Evolutionary conservation across 345 rosid genomes (phyloP).

Genomic region (Salix suchowensis): DNA sequence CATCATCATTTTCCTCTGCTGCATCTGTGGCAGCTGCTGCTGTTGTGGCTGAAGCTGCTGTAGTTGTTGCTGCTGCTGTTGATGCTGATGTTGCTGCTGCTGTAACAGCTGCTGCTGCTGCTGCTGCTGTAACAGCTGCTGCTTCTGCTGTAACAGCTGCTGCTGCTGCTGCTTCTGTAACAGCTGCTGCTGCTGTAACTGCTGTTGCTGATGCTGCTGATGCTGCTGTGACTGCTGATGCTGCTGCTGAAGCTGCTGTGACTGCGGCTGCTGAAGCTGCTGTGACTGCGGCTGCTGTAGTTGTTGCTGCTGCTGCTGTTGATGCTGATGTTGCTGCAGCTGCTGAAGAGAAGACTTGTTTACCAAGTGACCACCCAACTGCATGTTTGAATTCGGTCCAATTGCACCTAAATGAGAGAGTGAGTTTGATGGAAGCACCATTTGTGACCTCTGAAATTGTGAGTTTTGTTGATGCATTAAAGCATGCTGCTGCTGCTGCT

Average conservation of each 20-base stretch:
- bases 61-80: slow-evolving; percentile 15
- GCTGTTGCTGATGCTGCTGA: slow-evolving; percentile 18
- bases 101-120: slow-evolving; percentile 1
- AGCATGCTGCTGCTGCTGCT: slow-evolving; percentile 41
- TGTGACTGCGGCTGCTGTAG: not conserved
- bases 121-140: not conserved
- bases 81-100: slow-evolving; percentile 35
- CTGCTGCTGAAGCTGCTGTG: slow-evolving; percentile 6
- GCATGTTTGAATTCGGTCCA: slow-evolving; percentile 68
- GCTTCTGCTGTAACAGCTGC: not conserved
- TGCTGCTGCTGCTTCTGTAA: slow-evolving; percentile 5
- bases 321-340: slow-evolving; percentile 41
- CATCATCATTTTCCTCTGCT: slow-evolving; percentile 59
- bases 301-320: not conserved
- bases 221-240: slow-evolving; percentile 9
- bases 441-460: slow-evolving; percentile 64
- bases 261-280: not conserved
- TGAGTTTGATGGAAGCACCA: slow-evolving; percentile 57
- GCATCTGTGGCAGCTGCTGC: slow-evolving; percentile 47
- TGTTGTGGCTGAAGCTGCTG: slow-evolving; percentile 22
- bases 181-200: slow-evolving; percentile 41
- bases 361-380: slow-evolving; percentile 65
- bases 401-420: slow-evolving; percentile 57
- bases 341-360: slow-evolving; percentile 64
- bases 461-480: slow-evolving; percentile 64